These are phyloP conservation scores for Inga laurina DNA, from an alignment of 306 rosid species.

Conservation along the genomic window DNA sequence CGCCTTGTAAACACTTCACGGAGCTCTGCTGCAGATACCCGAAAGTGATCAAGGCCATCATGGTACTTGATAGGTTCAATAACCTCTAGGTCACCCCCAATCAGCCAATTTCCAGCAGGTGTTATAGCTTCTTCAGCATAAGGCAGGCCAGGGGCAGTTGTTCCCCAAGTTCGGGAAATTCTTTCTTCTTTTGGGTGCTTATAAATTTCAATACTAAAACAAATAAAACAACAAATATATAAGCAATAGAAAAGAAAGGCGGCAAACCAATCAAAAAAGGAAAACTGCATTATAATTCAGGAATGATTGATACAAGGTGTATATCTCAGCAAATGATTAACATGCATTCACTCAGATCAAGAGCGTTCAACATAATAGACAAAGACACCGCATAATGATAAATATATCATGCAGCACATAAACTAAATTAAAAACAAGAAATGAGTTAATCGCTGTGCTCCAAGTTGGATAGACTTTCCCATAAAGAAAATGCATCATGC, in stretches of 20 bases:
- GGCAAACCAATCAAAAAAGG: neutral
- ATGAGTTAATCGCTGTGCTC: neutral
- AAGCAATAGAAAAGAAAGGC: conserved; percentile 24
- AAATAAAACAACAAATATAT: conserved; percentile 28
- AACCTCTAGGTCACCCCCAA: conserved; percentile 98
- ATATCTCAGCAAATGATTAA: neutral
- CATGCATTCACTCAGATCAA: neutral
- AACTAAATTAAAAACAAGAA: neutral
- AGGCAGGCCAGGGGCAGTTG: conserved; percentile 87
- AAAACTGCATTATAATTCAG: neutral
- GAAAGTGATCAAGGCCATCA: conserved; percentile 94
- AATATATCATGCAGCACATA: neutral
- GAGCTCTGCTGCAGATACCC: conserved; percentile 83
- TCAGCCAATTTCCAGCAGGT: conserved; percentile 88
- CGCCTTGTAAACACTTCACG: conserved; percentile 81
- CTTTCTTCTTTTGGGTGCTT: conserved; percentile 97
- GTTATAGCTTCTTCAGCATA: conserved; percentile 84
- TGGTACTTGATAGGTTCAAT: conserved; percentile 77
- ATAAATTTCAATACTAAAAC: conserved; percentile 84
- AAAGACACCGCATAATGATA: neutral
- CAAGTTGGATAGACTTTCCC: neutral
- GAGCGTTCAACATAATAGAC: neutral
- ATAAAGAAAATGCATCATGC: neutral
- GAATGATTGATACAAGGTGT: neutral
- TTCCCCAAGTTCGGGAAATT: conserved; percentile 96